Percentiles rank a stretch among this genome's conserved stretches.
phyloP scores from a whole-genome alignment of 2,329 filamentous ascomycete species.

The Trichoderma sp. region DNA sequence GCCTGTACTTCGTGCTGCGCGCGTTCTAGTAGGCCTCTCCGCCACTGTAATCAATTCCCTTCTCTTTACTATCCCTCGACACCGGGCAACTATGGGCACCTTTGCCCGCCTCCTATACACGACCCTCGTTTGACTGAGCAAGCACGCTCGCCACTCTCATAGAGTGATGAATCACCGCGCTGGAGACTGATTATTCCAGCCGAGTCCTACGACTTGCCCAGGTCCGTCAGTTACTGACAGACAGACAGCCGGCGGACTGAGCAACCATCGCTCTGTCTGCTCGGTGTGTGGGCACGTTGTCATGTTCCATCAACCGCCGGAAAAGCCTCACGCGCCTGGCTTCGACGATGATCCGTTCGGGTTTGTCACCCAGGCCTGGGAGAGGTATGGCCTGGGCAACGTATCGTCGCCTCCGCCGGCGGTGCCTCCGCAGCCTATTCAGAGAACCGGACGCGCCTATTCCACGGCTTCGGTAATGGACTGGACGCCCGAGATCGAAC shows the following conservation, averaged over 20 bases:
- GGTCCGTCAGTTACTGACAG: slow-evolving; percentile 44
- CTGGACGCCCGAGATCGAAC: slow-evolving; percentile 42
- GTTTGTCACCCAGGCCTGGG: slow-evolving; percentile 41
- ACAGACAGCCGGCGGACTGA: slow-evolving; percentile 41
- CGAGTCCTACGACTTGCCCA: slow-evolving; percentile 45
- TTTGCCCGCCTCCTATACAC: slow-evolving; percentile 41
- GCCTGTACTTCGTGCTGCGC: slow-evolving; percentile 23
- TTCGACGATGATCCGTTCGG: slow-evolving; percentile 38
- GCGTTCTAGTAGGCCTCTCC: slow-evolving; percentile 20
- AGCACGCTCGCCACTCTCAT: slow-evolving; percentile 39
- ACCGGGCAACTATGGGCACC: slow-evolving; percentile 44
- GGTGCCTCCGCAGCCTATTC: slow-evolving; percentile 33
- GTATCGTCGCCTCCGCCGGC: slow-evolving; percentile 32
- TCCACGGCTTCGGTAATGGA: slow-evolving; percentile 42
- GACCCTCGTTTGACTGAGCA: slow-evolving; percentile 40
- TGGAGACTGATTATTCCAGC: slow-evolving; percentile 41
- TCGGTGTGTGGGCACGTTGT: slow-evolving; percentile 38
- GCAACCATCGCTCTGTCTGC: slow-evolving; percentile 38
- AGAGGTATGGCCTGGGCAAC: slow-evolving; percentile 38
- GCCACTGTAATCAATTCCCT: slow-evolving; percentile 22
- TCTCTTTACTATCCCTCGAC: slow-evolving; percentile 26
- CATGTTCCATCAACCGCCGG: slow-evolving; percentile 45
- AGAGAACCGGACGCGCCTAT: slow-evolving; percentile 37
- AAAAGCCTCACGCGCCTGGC: slow-evolving; percentile 39
- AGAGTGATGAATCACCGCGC: slow-evolving; percentile 44